phyloP scores from a whole-genome alignment of 2,329 filamentous ascomycete genomes.

The Chrysoporthe deuterocubensis region DNA sequence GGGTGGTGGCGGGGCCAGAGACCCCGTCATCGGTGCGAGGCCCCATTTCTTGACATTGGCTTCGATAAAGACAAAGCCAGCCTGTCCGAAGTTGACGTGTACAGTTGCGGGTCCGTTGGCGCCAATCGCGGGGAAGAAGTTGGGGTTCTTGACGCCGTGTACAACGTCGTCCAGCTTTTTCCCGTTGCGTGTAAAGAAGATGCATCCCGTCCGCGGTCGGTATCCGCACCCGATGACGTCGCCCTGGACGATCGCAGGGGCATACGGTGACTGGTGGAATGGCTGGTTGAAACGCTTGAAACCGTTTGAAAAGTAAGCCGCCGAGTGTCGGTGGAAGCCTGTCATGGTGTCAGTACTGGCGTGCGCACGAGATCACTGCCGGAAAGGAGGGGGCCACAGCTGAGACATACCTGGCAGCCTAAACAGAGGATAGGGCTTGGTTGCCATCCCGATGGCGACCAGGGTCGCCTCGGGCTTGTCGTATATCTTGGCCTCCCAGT shows the following conservation, averaged over 20 bases:
- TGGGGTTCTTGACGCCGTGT: slow-evolving; percentile 90
- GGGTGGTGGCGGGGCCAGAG: slow-evolving; percentile 89
- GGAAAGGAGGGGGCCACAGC: not conserved
- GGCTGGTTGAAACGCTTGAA: slow-evolving; percentile 91
- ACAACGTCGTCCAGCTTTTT: slow-evolving; percentile 95
- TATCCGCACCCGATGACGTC: slow-evolving; percentile 97
- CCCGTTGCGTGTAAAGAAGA: slow-evolving; percentile 98
- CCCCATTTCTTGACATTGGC: slow-evolving; percentile 99
- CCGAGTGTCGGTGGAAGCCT: slow-evolving; percentile 92
- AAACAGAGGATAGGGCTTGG: slow-evolving; percentile 96
- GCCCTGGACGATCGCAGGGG: slow-evolving; percentile 83
- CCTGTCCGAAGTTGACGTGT: slow-evolving; percentile 97
- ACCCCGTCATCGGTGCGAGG: slow-evolving; percentile 92
- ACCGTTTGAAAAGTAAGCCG: slow-evolving; percentile 88
- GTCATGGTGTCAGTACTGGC: slow-evolving; percentile 6
- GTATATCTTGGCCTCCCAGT: slow-evolving; percentile 99
- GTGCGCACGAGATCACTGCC: not conserved
- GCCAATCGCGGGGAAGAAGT: slow-evolving; percentile 97
- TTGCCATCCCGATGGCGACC: slow-evolving; percentile 91
- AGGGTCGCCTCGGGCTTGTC: slow-evolving; percentile 90
- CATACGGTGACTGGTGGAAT: slow-evolving; percentile 79
- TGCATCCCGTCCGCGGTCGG: slow-evolving; percentile 86
- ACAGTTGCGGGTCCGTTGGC: slow-evolving; percentile 91
- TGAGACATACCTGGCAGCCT: slow-evolving; percentile 77
- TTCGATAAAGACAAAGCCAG: slow-evolving; percentile 98